phyloP scores from a whole-genome alignment of 139 green algal species.

The Choricystis sp. region DNA sequence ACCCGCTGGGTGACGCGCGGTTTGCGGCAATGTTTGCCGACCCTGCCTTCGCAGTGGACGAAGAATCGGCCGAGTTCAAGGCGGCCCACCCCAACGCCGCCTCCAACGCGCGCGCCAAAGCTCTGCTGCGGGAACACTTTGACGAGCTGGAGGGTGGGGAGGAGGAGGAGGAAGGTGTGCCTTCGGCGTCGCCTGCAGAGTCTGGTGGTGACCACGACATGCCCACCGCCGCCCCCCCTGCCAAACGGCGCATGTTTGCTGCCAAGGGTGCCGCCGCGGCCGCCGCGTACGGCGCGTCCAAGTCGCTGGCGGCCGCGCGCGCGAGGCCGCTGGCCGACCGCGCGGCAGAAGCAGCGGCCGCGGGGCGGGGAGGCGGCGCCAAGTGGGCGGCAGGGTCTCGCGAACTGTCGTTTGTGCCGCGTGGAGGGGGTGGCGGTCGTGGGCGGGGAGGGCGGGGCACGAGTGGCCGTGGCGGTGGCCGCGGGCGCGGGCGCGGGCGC shows the following conservation, averaged over 20 bases:
- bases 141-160: constrained; percentile 12
- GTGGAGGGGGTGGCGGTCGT: neutral
- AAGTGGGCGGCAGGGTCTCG: neutral
- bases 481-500: too few species aligned
- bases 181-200: too few species aligned
- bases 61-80: constrained; percentile 58
- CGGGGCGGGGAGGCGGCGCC: neutral
- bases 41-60: constrained; percentile 63
- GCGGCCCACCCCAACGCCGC: constrained; percentile 69
- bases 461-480: neutral
- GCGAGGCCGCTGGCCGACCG: neutral
- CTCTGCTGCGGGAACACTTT: constrained; percentile 52
- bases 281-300: neutral
- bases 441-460: too few species aligned
- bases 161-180: neutral
- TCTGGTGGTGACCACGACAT: neutral
- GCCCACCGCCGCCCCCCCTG: neutral
- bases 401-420: neutral
- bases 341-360: neutral
- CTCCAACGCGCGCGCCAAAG: constrained; percentile 10
- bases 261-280: neutral
- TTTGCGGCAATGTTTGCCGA: constrained; percentile 71
- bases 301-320: constrained; percentile 9
- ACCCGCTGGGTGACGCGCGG: constrained; percentile 36
- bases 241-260: neutral